Evolutionary conservation across 2,329 filamentous ascomycete genomes (phyloP).

Genomic region (Shiraia sp.): DNA sequence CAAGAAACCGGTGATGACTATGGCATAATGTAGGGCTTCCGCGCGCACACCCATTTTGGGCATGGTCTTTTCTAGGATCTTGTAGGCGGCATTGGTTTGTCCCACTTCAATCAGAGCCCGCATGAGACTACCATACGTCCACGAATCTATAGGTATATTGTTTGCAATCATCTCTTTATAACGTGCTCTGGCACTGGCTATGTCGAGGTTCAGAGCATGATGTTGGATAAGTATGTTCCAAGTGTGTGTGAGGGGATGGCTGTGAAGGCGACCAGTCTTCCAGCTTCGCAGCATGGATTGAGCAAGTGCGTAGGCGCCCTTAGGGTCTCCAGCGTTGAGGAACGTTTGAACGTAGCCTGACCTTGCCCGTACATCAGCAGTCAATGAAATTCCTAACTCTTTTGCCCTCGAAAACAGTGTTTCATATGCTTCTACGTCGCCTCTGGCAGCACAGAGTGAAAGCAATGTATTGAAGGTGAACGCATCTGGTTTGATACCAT

Average conservation of each 20-base stretch:
- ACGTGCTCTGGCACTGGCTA: slow-evolving; percentile 57
- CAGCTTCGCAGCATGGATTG: slow-evolving; percentile 59
- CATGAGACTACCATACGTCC: slow-evolving; percentile 67
- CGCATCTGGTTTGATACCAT: slow-evolving; percentile 58
- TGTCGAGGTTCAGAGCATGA: slow-evolving; percentile 66
- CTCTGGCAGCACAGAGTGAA: slow-evolving; percentile 69
- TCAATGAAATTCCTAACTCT: slow-evolving; percentile 36
- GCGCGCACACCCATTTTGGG: slow-evolving; percentile 50
- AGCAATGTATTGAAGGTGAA: slow-evolving; percentile 75
- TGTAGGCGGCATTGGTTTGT: slow-evolving; percentile 59
- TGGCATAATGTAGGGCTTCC: slow-evolving; percentile 57
- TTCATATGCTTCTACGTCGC: slow-evolving; percentile 72
- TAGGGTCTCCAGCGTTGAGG: slow-evolving; percentile 51
- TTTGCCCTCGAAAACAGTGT: slow-evolving; percentile 68
- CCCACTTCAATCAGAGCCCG: slow-evolving; percentile 57
- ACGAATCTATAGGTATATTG: slow-evolving; percentile 56
- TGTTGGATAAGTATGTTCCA: slow-evolving; percentile 80
- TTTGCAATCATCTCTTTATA: slow-evolving; percentile 60
- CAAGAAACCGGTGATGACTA: slow-evolving; percentile 57
- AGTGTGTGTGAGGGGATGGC: slow-evolving; percentile 60
- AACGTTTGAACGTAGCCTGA: slow-evolving; percentile 65
- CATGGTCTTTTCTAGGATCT: slow-evolving; percentile 57
- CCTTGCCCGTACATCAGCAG: slow-evolving; percentile 25
- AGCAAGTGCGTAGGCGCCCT: slow-evolving; percentile 55
- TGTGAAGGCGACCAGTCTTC: slow-evolving; percentile 45